Evolutionary conservation across 2,329 filamentous ascomycete genomes (phyloP).

Genomic region (Purpureocillium takamizusanense): DNA sequence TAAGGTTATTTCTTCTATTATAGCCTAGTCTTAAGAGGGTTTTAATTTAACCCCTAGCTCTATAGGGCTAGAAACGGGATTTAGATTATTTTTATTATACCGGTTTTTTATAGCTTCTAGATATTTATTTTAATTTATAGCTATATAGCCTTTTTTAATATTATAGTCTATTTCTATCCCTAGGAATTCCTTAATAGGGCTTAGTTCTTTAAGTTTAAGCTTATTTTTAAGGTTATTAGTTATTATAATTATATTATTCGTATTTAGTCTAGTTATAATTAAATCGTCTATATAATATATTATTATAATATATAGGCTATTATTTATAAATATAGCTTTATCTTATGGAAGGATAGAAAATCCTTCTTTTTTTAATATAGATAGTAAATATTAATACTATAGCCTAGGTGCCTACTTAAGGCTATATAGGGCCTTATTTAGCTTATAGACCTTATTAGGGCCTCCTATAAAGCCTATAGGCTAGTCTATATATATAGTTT

Average conservation of each 20-base stretch:
- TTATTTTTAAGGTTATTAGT: slow-evolving; percentile 1
- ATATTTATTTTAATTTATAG: slow-evolving; percentile 2
- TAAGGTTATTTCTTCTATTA: too few species aligned
- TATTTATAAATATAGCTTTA: slow-evolving; percentile 1
- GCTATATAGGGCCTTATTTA: slow-evolving; percentile 3
- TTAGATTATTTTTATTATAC: too few species aligned
- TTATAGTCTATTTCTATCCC: neutral
- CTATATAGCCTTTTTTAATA: neutral
- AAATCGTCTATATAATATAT: slow-evolving; percentile 1
- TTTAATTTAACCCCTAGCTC: too few species aligned
- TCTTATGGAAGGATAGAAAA: neutral
- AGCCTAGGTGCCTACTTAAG: slow-evolving; percentile 1
- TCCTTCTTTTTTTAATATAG: neutral
- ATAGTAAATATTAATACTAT: neutral
- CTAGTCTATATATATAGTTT: slow-evolving; percentile 5
- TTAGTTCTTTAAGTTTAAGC: slow-evolving; percentile 1
- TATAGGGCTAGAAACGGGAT: too few species aligned
- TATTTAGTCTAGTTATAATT: neutral
- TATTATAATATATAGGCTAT: neutral
- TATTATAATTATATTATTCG: neutral
- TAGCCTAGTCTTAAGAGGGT: too few species aligned
- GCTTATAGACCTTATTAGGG: slow-evolving; percentile 3
- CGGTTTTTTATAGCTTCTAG: neutral
- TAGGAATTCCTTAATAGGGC: neutral
- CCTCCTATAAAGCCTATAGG: neutral